Conservation (phyloP, 2,329 filamentous ascomycete genomes). For the Chrysoporthe cubensis region DNA sequence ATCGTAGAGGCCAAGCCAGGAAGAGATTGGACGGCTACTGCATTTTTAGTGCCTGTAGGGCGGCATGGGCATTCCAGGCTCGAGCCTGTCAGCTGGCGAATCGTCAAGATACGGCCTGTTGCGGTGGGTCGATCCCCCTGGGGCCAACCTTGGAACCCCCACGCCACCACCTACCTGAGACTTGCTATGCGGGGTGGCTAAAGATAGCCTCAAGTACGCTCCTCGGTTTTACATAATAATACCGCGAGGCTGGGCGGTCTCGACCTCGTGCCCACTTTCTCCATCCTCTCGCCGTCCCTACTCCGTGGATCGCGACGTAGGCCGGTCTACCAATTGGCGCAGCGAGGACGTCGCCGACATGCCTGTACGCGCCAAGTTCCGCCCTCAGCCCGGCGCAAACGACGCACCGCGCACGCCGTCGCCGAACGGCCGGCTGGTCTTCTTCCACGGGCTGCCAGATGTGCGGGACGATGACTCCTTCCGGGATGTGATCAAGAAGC, state of each 20-base stretch:
- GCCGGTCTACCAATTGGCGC: neutral
- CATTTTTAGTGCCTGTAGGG: neutral
- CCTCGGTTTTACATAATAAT: neutral
- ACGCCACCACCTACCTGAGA: neutral
- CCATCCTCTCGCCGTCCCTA: neutral
- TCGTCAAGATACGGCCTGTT: neutral
- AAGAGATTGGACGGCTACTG: neutral
- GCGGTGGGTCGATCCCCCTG: neutral
- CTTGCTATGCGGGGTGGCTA: conserved; percentile 5
- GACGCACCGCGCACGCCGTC: conserved; percentile 40
- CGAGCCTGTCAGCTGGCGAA: neutral
- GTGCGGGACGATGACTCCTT: conserved; percentile 65
- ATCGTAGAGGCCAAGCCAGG: neutral
- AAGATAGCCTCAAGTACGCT: conserved; percentile 10
- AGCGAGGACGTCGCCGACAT: conserved; percentile 31
- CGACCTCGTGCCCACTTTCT: neutral
- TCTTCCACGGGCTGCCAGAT: conserved; percentile 50
- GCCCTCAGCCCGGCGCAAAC: conserved; percentile 36
- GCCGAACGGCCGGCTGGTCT: conserved; percentile 36
- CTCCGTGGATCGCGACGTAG: neutral
- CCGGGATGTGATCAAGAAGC: conserved; percentile 67
- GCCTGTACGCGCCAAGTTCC: conserved; percentile 48
- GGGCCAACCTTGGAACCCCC: conserved; percentile 4
- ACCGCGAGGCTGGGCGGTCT: neutral
- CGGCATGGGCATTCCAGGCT: neutral